Evolutionary conservation across 208 protist genomes (phyloP), one percentile per base, ranked within the genome.

Genomic region (Trypanosoma caninum): DNA sequence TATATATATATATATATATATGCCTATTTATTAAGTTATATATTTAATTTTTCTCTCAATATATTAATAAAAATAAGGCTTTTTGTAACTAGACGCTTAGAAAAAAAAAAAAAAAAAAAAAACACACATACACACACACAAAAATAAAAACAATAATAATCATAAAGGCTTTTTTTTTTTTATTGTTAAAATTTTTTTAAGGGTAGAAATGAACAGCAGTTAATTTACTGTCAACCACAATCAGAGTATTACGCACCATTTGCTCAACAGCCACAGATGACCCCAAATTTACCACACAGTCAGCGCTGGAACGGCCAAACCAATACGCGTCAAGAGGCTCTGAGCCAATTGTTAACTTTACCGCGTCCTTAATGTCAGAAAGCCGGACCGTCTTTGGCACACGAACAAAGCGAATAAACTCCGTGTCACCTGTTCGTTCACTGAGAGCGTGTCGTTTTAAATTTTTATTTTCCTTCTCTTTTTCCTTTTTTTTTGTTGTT

Each of bases 371-470:
- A 38, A 92, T 80, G 46, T 88, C 80, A 23, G 79, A 77, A 28
- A 87, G 59, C 72, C 80, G 80, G 4, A 92, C 50, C 14, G 52
- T 63, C 69, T 83, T 80, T 18, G 85, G 82, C 31, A 93, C 87
- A 28, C 71, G 58, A 45, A 69, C 20, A 30, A 89, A 41, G 37
- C 84, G 84, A 38, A 79, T 72, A 41, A 55, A 72, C 1, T 60
- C 45, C 6, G 80, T 76, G 28, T 54, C 62, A 14, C 72, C 64
- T 2, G 59, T 69, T 22, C 64, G 6, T 9, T 30, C 64, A 20
- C 40, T 44, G 55, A 14, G 31, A 16, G 45, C 57, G 56, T 16
- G 42, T 31, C 53, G 53, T 41, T 22, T 31, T 16, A 7, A 45
- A 16, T 20, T 47, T 48, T 48, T 56, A 60, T 14, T 51, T 33